Base-by-base conservation (phyloP, 169 alveolate species). In the Eimeria zaria region DNA sequence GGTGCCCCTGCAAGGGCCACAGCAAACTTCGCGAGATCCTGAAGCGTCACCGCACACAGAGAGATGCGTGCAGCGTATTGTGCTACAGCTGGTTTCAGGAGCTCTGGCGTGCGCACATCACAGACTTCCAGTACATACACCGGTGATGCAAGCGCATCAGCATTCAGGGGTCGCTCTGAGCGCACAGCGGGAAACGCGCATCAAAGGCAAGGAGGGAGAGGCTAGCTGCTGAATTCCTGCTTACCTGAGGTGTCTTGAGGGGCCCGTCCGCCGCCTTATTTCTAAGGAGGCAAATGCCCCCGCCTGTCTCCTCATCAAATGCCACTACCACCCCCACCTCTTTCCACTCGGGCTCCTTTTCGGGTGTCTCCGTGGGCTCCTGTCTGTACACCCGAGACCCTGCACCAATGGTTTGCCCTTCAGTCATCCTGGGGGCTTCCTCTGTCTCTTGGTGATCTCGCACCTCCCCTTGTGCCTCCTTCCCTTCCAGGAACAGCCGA, bases 281-380 rank as follows among this genome's bases (percentile, higher is more conserved):
- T 18, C 96, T 44, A 14, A 91, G 92, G 69, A 91, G 58, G 62
- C 96, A 91, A n/a, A 91, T 46, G 55, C 96, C 96, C 27, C n/a
- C 92, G 8, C 96, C 96, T 36, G 80, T 22, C 36, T n/a, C 91
- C 76, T 83, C 76, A 27, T 83, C 55, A n/a, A 3, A 83, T 4
- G 74, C 76, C 53, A 83, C 11, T 3, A 83, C 76, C n/a, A 55
- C 44, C 51, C 91, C 91, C 24, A 83, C 53, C 73, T 83, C 91
- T n/a, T 24, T 51, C 91, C 71, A 83, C 76, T 30, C 33, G 22
- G 53, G 27, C 24, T 51, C 48, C 60, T 22, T 24, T 46, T n/a
- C 41, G 0, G n/a, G 30, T n/a, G 74, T 33, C 8, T 36, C 91
- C n/a, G 53, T 48, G n/a, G 27, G 36, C 27, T 30, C 91, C 16